A percentile compares a stretch with the other conserved stretches of the same genome.
These are phyloP conservation scores for Pleurostoma richardsiae DNA, from an alignment of 2,329 filamentous ascomycete species.

Conservation along the genomic window DNA sequence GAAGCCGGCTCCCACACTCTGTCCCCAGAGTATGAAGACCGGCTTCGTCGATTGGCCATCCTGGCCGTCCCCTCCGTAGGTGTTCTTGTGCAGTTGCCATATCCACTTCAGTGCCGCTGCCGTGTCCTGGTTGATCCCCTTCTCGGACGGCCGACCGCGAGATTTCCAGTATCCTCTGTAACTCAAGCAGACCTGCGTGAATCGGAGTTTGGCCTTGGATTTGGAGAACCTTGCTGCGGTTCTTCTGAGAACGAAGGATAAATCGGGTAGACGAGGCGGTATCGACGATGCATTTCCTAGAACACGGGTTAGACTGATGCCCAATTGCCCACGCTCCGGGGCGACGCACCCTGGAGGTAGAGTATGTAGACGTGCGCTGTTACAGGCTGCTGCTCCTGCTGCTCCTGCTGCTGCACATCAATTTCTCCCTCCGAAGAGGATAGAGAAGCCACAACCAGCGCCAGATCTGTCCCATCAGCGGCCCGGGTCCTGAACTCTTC, in stretches of 20 bases:
- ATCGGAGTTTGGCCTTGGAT: conserved; percentile 21
- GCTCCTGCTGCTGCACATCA: no score
- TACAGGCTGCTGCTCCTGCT: not conserved
- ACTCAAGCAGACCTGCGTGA: conserved; percentile 50
- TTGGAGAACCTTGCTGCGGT: conserved; percentile 30
- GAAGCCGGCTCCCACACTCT: conserved; percentile 71
- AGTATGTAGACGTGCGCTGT: conserved; percentile 44
- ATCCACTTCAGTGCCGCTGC: conserved; percentile 62
- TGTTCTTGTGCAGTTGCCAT: conserved; percentile 30
- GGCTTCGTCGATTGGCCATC: conserved; percentile 17
- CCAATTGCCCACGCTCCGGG: not conserved
- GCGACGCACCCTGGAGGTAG: conserved; percentile 47
- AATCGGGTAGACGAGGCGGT: conserved; percentile 50
- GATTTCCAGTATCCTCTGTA: conserved; percentile 79
- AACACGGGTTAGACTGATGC: conserved; percentile 1
- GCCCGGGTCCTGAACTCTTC: conserved; percentile 55
- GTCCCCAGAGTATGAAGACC: conserved; percentile 65
- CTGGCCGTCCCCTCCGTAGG: conserved; percentile 8
- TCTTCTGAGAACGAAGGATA: conserved; percentile 46
- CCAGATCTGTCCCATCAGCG: conserved; percentile 60
- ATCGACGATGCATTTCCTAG: conserved; percentile 55
- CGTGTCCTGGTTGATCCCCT: conserved; percentile 65
- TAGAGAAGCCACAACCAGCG: conserved; percentile 49
- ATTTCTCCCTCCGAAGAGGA: conserved; percentile 7
- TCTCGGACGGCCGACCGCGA: conserved; percentile 63